A percentile compares a stretch with the other conserved stretches of the same genome.
Conservation (phyloP, 305 asterid species). For the Galium porrigens region DNA sequence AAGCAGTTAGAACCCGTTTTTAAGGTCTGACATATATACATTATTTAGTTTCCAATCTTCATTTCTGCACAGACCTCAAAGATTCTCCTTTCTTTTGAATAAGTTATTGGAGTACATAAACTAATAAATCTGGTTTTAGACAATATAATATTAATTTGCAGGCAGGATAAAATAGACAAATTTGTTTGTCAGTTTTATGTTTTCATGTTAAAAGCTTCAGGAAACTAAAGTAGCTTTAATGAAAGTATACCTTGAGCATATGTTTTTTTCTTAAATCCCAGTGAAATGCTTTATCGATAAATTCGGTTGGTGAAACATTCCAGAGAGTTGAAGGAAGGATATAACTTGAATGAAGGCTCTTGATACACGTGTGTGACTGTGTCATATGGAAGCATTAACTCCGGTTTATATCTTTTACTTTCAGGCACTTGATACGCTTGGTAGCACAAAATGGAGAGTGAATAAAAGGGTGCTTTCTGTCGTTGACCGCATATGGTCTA, state of each 20-base stretch:
- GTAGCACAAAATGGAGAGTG: slow-evolving; percentile 85
- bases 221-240: not conserved
- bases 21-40: slow-evolving; percentile 34
- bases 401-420: not conserved
- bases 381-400: not conserved
- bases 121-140: not conserved
- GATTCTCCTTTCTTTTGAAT: not conserved
- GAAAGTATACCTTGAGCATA: too few relatives aligned
- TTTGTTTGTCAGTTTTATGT: not conserved
- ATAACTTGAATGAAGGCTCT: not conserved
- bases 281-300: not conserved
- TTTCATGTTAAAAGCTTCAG: not conserved
- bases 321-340: not conserved
- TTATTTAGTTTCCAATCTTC: slow-evolving; percentile 1
- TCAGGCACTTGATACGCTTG: slow-evolving; percentile 90
- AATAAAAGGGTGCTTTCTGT: slow-evolving; percentile 65
- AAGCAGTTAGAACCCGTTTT: slow-evolving; percentile 55
- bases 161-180: not conserved
- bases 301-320: too few relatives aligned
- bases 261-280: not conserved
- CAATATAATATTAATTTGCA: not conserved
- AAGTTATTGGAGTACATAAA: not conserved
- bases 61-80: not conserved
- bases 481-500: slow-evolving; percentile 83
- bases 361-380: not conserved